Percentiles rank a stretch among this genome's conserved stretches.
Conservation (phyloP, 257 asterid genomes). For the Nyctanthes arbortristis region DNA sequence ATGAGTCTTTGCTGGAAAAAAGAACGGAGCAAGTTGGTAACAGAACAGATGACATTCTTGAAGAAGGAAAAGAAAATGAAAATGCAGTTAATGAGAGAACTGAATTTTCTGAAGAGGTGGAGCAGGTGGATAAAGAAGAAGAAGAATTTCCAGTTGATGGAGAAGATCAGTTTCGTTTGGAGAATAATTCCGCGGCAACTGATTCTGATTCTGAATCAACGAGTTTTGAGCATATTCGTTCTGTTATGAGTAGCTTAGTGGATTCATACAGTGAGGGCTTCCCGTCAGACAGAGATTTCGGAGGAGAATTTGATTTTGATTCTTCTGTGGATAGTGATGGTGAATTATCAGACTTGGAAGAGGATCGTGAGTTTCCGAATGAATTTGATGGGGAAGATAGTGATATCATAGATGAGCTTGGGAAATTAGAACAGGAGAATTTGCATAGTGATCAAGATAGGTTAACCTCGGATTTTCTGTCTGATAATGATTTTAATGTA, state of each 20-base stretch:
- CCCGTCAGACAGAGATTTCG: too few species aligned
- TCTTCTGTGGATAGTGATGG: slow-evolving; percentile 15
- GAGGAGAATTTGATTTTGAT: slow-evolving; percentile 33
- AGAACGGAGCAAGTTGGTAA: slow-evolving; percentile 11
- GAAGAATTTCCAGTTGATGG: slow-evolving; percentile 7
- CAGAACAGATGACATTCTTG: slow-evolving; percentile 8
- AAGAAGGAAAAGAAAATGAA: slow-evolving; percentile 25
- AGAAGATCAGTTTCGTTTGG: slow-evolving; percentile 23
- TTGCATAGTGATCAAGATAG: background rate
- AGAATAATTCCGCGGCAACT: slow-evolving; percentile 15
- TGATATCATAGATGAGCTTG: slow-evolving; percentile 44
- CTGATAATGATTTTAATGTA: slow-evolving; percentile 42
- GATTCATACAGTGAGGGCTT: slow-evolving; percentile 51
- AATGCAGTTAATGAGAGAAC: slow-evolving; percentile 19
- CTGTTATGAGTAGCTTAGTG: slow-evolving; percentile 28
- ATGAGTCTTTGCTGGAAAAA: slow-evolving; percentile 4
- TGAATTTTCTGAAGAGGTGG: slow-evolving; percentile 16
- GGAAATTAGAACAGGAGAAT: slow-evolving; percentile 32
- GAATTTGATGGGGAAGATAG: slow-evolving; percentile 42
- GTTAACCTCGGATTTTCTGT: slow-evolving; percentile 30
- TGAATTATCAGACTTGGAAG: slow-evolving; percentile 34
- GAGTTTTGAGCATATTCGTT: slow-evolving; percentile 30
- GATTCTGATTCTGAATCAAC: slow-evolving; percentile 47
- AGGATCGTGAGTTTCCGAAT: slow-evolving; percentile 28
- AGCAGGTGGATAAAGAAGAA: slow-evolving; percentile 3